phyloP scores from a whole-genome alignment of 2,329 filamentous ascomycete species.

The Penicillium sp. region DNA sequence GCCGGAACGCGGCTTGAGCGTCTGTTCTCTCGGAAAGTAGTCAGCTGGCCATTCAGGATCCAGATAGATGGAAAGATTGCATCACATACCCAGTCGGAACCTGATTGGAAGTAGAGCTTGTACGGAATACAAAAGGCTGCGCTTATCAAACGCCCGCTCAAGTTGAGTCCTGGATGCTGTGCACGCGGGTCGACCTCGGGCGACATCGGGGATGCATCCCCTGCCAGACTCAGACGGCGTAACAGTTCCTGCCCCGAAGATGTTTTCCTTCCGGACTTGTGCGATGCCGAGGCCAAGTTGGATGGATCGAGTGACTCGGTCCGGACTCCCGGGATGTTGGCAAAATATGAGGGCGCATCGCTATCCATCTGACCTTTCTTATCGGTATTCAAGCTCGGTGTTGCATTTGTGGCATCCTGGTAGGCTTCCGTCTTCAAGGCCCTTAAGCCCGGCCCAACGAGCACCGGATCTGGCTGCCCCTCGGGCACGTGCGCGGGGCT shows the following conservation, averaged over 20 bases:
- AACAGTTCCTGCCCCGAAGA: constrained; percentile 52
- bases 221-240: constrained; percentile 51
- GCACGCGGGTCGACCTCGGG: constrained; percentile 54
- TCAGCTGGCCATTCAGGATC: constrained; percentile 1
- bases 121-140: constrained; percentile 64
- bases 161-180: constrained; percentile 56
- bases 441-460: constrained; percentile 30
- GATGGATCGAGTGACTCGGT: constrained; percentile 17
- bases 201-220: constrained; percentile 38
- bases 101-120: constrained; percentile 53
- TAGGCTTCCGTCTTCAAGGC: constrained; percentile 29
- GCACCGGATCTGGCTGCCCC: constrained; percentile 30
- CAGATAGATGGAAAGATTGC: background rate
- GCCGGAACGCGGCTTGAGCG: constrained; percentile 73
- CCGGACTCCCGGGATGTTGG: constrained; percentile 23
- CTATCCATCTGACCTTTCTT: constrained; percentile 17
- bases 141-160: constrained; percentile 63
- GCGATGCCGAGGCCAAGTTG: constrained; percentile 31
- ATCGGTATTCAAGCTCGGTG: constrained; percentile 26
- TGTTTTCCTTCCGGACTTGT: constrained; percentile 46
- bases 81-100: constrained; percentile 55
- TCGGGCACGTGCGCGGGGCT: constrained; percentile 26
- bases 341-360: constrained; percentile 32
- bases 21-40: constrained; percentile 47
- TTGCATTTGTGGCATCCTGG: constrained; percentile 28